These are phyloP conservation scores for Bjerkandera adusta DNA, from an alignment of 1,284 basidiomycete species.

Conservation along the genomic window DNA sequence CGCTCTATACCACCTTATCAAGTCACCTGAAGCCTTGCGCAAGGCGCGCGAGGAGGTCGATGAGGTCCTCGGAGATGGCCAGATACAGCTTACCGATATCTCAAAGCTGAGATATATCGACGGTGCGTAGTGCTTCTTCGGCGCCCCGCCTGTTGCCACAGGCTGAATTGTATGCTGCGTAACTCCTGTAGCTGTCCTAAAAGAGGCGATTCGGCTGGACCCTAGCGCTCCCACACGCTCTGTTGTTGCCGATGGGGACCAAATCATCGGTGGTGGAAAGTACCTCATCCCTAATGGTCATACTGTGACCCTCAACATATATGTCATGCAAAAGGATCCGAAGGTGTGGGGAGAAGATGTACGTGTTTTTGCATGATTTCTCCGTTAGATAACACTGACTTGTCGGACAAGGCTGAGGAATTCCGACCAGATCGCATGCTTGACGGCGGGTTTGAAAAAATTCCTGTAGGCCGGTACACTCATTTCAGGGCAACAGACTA, in stretches of 20 bases:
- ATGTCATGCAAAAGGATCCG: slow-evolving; percentile 41
- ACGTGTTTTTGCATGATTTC: slow-evolving; percentile 15
- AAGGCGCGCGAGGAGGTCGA: slow-evolving; percentile 48
- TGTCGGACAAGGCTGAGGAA: slow-evolving; percentile 29
- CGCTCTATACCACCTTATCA: slow-evolving; percentile 42
- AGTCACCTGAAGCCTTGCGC: slow-evolving; percentile 40
- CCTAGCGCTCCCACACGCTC: slow-evolving; percentile 38
- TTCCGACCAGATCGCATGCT: slow-evolving; percentile 49
- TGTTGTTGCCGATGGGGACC: slow-evolving; percentile 35
- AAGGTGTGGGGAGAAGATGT: slow-evolving; percentile 49
- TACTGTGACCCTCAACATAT: slow-evolving; percentile 29
- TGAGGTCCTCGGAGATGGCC: slow-evolving; percentile 36
- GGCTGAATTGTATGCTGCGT: neutral
- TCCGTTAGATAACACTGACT: neutral
- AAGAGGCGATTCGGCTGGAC: slow-evolving; percentile 44
- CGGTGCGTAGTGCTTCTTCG: slow-evolving; percentile 22
- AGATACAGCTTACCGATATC: slow-evolving; percentile 37
- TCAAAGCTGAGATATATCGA: slow-evolving; percentile 42
- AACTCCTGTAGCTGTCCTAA: slow-evolving; percentile 42
- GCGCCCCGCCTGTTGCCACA: neutral
- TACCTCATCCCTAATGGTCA: slow-evolving; percentile 38
- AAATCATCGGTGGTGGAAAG: slow-evolving; percentile 34
- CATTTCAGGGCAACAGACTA: neutral
- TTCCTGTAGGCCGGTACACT: slow-evolving; percentile 31
- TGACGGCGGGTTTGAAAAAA: slow-evolving; percentile 40